These are phyloP conservation scores for Cavenderia fasciculata DNA, from an alignment of 78 protist genomes.

Conservation along the genomic window DNA sequence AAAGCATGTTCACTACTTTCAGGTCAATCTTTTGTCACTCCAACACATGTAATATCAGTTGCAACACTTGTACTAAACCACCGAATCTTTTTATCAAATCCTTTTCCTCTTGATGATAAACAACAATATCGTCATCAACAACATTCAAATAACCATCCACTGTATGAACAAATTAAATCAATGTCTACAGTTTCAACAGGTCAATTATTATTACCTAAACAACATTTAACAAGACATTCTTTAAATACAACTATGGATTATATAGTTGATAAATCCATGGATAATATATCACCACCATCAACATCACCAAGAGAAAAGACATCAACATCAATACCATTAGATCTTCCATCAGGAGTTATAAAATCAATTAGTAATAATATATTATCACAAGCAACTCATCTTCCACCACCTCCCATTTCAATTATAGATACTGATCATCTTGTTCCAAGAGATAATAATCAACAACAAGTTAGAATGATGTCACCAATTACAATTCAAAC, in stretches of 20 bases:
- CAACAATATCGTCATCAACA: neutral
- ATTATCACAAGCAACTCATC: slow-evolving; percentile 45
- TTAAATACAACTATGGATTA: too few species aligned
- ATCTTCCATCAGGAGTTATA: neutral
- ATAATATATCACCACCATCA: slow-evolving; percentile 2
- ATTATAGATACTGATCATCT: neutral
- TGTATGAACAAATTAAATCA: neutral
- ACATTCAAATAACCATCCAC: neutral
- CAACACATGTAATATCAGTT: slow-evolving; percentile 44
- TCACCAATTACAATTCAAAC: too few species aligned
- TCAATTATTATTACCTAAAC: too few species aligned
- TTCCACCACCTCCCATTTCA: slow-evolving; percentile 65
- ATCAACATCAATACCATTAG: neutral
- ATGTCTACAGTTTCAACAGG: neutral
- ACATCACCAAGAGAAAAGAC: neutral
- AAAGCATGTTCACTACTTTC: slow-evolving; percentile 7
- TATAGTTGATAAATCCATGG: neutral
- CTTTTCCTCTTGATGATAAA: slow-evolving; percentile 30
- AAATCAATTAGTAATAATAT: too few species aligned
- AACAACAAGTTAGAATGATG: too few species aligned
- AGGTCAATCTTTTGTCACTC: slow-evolving; percentile 63
- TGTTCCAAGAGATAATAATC: too few species aligned
- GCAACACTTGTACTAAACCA: slow-evolving; percentile 50
- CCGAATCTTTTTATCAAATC: slow-evolving; percentile 57
- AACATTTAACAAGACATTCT: neutral